A percentile compares a stretch with the other conserved stretches of the same genome.
These are phyloP conservation scores for Phytophthora aleatoria DNA, from an alignment of 352 stramenopile species.

Conservation along the genomic window DNA sequence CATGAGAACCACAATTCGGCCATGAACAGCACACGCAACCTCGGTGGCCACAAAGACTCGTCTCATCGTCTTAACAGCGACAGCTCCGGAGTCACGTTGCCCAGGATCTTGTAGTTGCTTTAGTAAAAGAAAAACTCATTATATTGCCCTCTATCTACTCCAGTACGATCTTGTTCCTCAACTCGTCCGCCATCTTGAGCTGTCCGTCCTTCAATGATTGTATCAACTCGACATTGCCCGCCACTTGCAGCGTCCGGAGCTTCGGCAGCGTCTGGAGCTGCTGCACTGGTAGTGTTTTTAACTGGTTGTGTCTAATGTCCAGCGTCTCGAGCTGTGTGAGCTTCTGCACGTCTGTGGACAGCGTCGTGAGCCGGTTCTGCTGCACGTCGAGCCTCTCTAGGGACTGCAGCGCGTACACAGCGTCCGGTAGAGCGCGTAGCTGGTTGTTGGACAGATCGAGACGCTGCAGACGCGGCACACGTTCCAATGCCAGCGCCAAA, in stretches of 20 bases:
- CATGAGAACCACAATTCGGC: conserved; percentile 33
- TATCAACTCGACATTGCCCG: conserved; percentile 49
- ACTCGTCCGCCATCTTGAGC: conserved; percentile 27
- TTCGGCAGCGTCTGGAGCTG: conserved; percentile 43
- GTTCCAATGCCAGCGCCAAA: conserved; percentile 79
- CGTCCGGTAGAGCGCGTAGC: conserved; percentile 75
- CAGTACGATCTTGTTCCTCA: conserved; percentile 44
- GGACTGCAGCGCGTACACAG: conserved; percentile 69
- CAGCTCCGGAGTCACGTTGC: conserved; percentile 51
- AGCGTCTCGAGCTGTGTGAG: conserved; percentile 65
- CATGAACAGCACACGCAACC: conserved; percentile 31
- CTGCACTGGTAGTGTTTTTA: conserved; percentile 45
- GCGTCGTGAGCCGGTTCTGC: conserved; percentile 63
- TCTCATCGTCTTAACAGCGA: conserved; percentile 33
- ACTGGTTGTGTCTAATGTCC: conserved; percentile 62
- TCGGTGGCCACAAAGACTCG: conserved; percentile 23
- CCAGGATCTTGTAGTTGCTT: conserved; percentile 43
- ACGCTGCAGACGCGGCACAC: conserved; percentile 58
- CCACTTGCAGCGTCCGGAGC: conserved; percentile 48
- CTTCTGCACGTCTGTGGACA: conserved; percentile 50
- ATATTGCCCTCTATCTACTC: conserved; percentile 15
- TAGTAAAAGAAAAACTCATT: conserved; percentile 4
- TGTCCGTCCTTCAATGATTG: conserved; percentile 13
- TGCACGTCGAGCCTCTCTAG: conserved; percentile 66
- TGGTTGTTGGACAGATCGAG: conserved; percentile 84